Conservation (phyloP, 441 rosid species). For the Mallotus repandus region DNA sequence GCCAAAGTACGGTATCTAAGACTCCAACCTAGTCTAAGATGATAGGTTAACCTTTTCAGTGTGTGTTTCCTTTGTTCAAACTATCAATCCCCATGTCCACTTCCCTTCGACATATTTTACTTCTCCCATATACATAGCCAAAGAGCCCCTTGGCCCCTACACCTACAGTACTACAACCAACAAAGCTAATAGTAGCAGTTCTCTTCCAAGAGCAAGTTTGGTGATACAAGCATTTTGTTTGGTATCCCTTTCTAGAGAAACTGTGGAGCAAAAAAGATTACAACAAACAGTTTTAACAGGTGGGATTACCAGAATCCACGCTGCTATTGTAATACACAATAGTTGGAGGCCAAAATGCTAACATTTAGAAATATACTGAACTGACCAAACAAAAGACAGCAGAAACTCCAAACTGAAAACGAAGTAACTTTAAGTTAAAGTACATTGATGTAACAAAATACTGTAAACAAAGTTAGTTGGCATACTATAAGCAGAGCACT, state of each 20-base stretch:
- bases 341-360: background rate
- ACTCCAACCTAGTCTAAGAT: conserved; percentile 28
- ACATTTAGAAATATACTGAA: background rate
- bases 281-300: background rate
- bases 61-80: conserved; percentile 52
- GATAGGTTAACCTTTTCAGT: conserved; percentile 31
- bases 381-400: background rate
- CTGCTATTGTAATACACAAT: background rate
- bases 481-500: conserved; percentile 5
- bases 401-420: background rate
- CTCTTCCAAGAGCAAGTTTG: conserved; percentile 2
- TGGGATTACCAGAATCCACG: background rate
- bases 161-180: conserved; percentile 14
- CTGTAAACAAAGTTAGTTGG: background rate
- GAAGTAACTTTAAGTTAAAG: background rate
- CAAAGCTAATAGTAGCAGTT: conserved; percentile 6
- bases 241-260: too few species aligned
- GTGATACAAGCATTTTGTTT: background rate
- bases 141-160: conserved; percentile 46
- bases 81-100: conserved; percentile 41
- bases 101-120: background rate
- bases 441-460: background rate
- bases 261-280: background rate
- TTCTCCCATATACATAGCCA: background rate
- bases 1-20: conserved; percentile 38